Evolutionary conservation across 1,139 yeast species (phyloP), one percentile per base, ranked within the genome.

Genomic region (Sugiyamaella pinicola): DNA sequence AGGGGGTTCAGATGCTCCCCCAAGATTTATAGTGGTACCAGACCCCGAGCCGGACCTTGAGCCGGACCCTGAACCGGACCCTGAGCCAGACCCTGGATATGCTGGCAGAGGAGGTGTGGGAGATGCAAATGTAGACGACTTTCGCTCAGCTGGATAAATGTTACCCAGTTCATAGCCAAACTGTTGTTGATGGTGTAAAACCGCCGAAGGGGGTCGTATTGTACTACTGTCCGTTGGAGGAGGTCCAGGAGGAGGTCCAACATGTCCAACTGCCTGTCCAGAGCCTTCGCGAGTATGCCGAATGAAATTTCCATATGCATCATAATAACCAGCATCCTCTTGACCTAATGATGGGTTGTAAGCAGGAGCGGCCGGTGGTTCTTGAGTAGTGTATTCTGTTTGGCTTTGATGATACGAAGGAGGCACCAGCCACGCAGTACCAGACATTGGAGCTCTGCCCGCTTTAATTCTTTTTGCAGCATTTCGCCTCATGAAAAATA

Each of bases 381-480:
- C 57, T 28, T 46, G 49, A 15, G 38, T 42, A 7, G 55, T 77
- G 61, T 84, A 81, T 54, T 82, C 84, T 53, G 74, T 75, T 62
- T 87, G 89, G 3, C 93, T 80, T 63, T 85, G 93, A 55, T 77
- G 70, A 66, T 90, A 89, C n/a, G 86, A 77, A 0, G 96, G 96
- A 0, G 96, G 96, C 3, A 96, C 96, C 0, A 90, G 79, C 95
- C 96, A 90, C 7, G 88, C 81, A 0, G 97, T 89, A 7, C 95
- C 95, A 55, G 83, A 77, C 3, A 89, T 74, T 0, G 97, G 96
- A 29, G 76, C 77, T 38, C 75, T 73, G 4, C 97, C 97, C 37
- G 73, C 69, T 38, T 67, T 74, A 1, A 80, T 73, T 64, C 96
- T 76, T 54, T 77, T 75, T 49, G 77, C 79, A 61, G 89, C 87